A percentile compares a stretch with the other conserved stretches of the same genome.
These are phyloP conservation scores for Clavispora phyllophila DNA, from an alignment of 805 yeast species.

Conservation along the genomic window DNA sequence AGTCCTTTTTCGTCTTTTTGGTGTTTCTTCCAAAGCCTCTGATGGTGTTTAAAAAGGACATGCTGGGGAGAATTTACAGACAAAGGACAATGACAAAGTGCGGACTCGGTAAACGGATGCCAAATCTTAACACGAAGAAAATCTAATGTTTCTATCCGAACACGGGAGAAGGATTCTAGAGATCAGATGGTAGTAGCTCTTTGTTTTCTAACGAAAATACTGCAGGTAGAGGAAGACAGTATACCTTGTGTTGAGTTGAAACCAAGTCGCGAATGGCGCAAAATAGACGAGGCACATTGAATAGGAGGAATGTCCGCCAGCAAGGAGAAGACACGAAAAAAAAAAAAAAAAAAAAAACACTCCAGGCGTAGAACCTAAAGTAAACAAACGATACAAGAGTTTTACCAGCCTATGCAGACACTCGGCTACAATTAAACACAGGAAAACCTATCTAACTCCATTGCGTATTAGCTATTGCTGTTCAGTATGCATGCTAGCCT, in stretches of 20 bases:
- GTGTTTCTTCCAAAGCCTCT: constrained; percentile 44
- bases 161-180: not conserved
- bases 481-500: not conserved
- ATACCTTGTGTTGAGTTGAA: not conserved
- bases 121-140: not conserved
- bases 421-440: no score
- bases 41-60: constrained; percentile 45
- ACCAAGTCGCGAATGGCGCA: not conserved
- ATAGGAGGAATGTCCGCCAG: not conserved
- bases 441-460: no score
- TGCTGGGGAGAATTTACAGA: constrained; percentile 6
- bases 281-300: not conserved
- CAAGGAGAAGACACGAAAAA: not conserved
- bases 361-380: no score
- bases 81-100: no score
- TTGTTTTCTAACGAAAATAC: not conserved
- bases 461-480: not conserved
- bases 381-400: no score
- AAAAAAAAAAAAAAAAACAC: not conserved
- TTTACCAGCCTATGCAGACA: no score
- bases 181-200: not conserved
- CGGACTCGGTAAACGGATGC: no score
- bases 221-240: not conserved
- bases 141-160: not conserved
- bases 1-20: constrained; percentile 37